Conservation (phyloP, 306 rosid genomes). For the Acacia crassicarpa region DNA sequence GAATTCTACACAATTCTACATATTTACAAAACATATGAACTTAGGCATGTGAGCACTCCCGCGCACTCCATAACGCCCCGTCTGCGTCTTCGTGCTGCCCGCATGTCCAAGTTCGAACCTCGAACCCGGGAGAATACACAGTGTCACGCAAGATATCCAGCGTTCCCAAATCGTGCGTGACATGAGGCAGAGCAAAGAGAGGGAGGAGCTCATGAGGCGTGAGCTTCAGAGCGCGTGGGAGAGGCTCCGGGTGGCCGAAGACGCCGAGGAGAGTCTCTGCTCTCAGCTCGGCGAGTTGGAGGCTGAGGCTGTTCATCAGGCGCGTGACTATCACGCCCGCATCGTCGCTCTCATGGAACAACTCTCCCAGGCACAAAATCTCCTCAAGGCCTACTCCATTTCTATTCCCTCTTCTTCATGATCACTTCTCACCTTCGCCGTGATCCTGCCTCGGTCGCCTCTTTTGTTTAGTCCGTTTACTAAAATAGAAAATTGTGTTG, state of each 20-base stretch:
- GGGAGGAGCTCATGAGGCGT: constrained; percentile 66
- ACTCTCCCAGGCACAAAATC: constrained; percentile 63
- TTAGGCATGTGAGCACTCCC: no score
- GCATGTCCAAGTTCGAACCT: no score
- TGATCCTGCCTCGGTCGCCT: not conserved
- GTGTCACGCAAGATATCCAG: no score
- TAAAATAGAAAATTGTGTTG: not conserved
- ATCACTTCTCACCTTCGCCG: not conserved
- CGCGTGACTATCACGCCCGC: constrained; percentile 66
- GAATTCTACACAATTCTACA: no score
- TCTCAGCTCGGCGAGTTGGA: constrained; percentile 90
- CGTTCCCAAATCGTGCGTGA: no score
- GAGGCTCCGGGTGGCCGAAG: constrained; percentile 82
- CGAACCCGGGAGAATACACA: no score
- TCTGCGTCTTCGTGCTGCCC: no score
- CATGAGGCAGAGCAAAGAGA: constrained; percentile 60
- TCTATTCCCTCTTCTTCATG: constrained; percentile 28
- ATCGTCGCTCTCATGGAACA: constrained; percentile 59
- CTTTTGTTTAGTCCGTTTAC: not conserved
- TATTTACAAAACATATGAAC: no score
- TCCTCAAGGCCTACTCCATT: constrained; percentile 42
- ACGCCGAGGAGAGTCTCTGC: constrained; percentile 91
- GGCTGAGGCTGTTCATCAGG: constrained; percentile 72
- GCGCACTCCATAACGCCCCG: no score
- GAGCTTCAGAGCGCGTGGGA: constrained; percentile 53